Base-by-base conservation (phyloP, 768 basidiomycete genomes). In the Xerocomellus intermedius region DNA sequence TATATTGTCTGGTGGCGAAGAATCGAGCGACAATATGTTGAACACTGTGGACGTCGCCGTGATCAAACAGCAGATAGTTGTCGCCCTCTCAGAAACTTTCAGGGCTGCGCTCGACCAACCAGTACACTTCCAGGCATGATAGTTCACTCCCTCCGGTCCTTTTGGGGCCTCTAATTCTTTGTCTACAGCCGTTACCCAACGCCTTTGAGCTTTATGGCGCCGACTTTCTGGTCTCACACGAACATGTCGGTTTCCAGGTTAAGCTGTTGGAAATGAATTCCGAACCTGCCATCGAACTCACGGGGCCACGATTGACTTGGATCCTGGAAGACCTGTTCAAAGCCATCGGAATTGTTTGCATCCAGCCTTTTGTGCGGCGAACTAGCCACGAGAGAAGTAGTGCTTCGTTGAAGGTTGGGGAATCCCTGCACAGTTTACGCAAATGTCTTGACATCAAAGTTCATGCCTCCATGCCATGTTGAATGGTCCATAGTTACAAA, bases 191-290 rank as follows among this genome's bases (percentile, higher is more conserved):
- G 2, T 69, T 94, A 21, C 86, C 91, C 1, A 98, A 98, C 67
- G 92, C 91, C 0, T 98, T 98, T 65, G 96, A 98, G 68, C 81
- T 98, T 16, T 98, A 87, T 64, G 97, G 97, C 0, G 81, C 90
- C n/a, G 97, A 99, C 69, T 89, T 99, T 55, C 76, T 98, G 14
- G 80, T 98, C 54, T 79, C 79, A 49, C 81, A 82, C 64, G 62
- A 57, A 46, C 59, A 59, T 51, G 45, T 50, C 7, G 64, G 68
- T 8, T 80, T 84, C 52, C 78, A 82, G 57, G 85, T 92, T 16
- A 85, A 87, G 52, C 75, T 98, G 2, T 78, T 98, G 30, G 97
- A 98, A 71, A 79, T 96, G 64, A 99, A 99, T 67, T 86, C 96
- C 7, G 94, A 95, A 59, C 96, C 97, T 2, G 97, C 97, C 42